Base-by-base conservation (phyloP, 225 moss, liverwort and hornwort species). In the Asterella californica region DNA sequence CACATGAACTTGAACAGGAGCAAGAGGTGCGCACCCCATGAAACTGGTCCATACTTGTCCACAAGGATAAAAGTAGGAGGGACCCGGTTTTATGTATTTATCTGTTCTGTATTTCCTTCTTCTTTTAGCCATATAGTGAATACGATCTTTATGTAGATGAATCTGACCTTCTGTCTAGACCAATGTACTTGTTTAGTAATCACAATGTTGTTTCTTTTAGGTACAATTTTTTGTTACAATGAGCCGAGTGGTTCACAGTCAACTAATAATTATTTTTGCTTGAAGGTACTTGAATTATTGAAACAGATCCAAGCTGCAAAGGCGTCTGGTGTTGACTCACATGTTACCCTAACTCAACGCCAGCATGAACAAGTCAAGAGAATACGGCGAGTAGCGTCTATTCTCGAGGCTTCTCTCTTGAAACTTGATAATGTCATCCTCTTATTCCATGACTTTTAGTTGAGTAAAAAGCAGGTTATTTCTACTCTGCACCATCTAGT, bases 1-100 rank as follows among this genome's bases (percentile, higher is more conserved):
- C 87, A 2, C 90, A 95, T 76, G 97, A 99, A 82, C 91, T 99
- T 83, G 90, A 92, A 33, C 91, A 92, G 83, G 92, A 95, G 84
- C 91, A 99, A 85, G 97, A 96, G 92, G 97, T 92, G 81, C 19
- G 82, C 34, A 25, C 17, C 32, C 7, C 54, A 17, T 5, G 45
- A 2, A 75, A 36, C 4, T 29, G 52, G 24, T 30, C 21, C 36
- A 73, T 73, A 11, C 18, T 73, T 24, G 47, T 48, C 36, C 19
- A 0, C 25, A 70, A 10, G 22, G 19, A 25, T 45, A 21, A 12
- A 45, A 46, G 12, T 33, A 5, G 12, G 32, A 32, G 10, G 15
- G 0, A 22, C 9, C 30, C 63, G 4, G 30, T 25, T 32, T 42
- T 42, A 42, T 42, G 7, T 11, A 61, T 61, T 25, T 8, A 55